These are phyloP conservation scores for Phytopythium aichiense DNA, from an alignment of 352 stramenopile genomes.

Conservation along the genomic window DNA sequence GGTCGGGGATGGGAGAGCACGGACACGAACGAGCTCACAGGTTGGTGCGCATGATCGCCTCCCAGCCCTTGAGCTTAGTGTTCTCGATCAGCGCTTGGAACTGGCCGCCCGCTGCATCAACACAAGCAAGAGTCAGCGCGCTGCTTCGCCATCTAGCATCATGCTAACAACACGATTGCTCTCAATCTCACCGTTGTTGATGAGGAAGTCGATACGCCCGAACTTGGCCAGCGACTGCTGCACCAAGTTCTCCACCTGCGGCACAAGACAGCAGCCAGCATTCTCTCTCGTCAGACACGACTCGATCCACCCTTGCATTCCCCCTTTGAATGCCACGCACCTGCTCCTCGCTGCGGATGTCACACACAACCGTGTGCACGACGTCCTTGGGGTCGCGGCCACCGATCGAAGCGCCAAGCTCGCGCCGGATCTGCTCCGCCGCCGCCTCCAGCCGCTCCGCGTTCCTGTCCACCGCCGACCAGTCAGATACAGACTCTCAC, in stretches of 20 bases:
- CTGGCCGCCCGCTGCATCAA: slow-evolving; percentile 72
- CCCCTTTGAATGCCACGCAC: slow-evolving; percentile 17
- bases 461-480: slow-evolving; percentile 27
- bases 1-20: too few relatives aligned
- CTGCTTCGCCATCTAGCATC: neutral
- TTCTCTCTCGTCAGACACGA: neutral
- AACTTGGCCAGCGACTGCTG: slow-evolving; percentile 33
- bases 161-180: slow-evolving; percentile 1
- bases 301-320: neutral
- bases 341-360: slow-evolving; percentile 60
- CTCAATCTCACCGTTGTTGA: slow-evolving; percentile 78
- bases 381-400: slow-evolving; percentile 18
- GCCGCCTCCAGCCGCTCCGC: slow-evolving; percentile 44
- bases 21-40: slow-evolving; percentile 28
- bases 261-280: neutral
- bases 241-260: slow-evolving; percentile 4
- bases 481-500: neutral
- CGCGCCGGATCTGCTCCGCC: slow-evolving; percentile 38
- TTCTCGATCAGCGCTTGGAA: slow-evolving; percentile 86
- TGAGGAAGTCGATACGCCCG: slow-evolving; percentile 81
- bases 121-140: neutral
- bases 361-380: slow-evolving; percentile 42
- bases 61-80: slow-evolving; percentile 86
- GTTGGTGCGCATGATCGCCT: slow-evolving; percentile 91
- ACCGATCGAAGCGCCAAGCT: slow-evolving; percentile 23